Base-by-base conservation (phyloP, 345 rosid genomes). In the Erodium maritimum region DNA sequence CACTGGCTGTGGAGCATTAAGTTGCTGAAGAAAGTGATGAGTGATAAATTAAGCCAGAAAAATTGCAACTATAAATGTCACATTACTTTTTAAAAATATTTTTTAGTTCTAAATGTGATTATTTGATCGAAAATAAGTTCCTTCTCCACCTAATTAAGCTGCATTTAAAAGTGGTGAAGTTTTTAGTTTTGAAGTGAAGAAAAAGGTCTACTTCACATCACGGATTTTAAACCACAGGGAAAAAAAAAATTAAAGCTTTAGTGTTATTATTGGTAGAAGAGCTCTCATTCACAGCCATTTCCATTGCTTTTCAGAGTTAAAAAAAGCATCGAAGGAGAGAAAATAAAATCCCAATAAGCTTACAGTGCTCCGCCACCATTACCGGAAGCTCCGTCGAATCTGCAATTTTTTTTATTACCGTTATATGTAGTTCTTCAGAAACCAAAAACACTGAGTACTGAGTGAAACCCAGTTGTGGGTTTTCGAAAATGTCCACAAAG, bases 161-260 rank as follows among this genome's bases (percentile, higher is more conserved):
- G 37, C 37, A 6, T 29, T 29, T 11, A 29, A 29, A 29, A 29
- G 37, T 29, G 9, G 5, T 29, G 9, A 29, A 11, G 37, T 4
- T 29, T 4, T 29, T 0, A 29, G 8, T 23, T 1, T 53, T n/a
- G 0, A 48, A 54, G 10, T 8, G n/a, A 55, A 19, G 23, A 50
- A 55, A n/a, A 75, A 54, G 67, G 48, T 42, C 22, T 18, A 37
- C 29, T 42, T 42, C 64, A 5, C 70, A 61, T 71, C 81, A 76
- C 75, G 79, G 86, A 73, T 59, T 75, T 61, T 67, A 65, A 52
- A 65, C 46, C 63, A 55, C 48, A 7, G 42, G 21, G 19, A 24
- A 18, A 57, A 17, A 14, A 19, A 42, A 63, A 29, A 29, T 1
- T 5, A 29, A 50, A 17, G n/a, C 23, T 42, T 46, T 61, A 23